A percentile compares a stretch with the other conserved stretches of the same genome.
phyloP scores from a whole-genome alignment of 2,329 filamentous ascomycete genomes.

The Calycina herbarum region DNA sequence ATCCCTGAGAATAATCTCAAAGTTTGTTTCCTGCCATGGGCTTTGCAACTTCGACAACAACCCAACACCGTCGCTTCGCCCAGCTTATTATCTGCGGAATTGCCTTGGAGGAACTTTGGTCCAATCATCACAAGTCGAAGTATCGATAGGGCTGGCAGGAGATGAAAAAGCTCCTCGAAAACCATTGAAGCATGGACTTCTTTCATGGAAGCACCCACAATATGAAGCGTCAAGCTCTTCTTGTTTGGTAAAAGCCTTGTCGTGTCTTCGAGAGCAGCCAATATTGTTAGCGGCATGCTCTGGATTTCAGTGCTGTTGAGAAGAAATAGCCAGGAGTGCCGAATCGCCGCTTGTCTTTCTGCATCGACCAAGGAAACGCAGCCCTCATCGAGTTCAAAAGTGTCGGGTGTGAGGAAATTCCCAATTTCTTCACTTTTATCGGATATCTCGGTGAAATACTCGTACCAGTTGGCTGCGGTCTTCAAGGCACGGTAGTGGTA shows the following conservation, averaged over 20 bases:
- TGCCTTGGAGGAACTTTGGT: not conserved
- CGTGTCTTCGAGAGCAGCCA: not conserved
- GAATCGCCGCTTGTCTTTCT: not conserved
- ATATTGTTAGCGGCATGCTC: not conserved
- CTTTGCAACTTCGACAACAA: not conserved
- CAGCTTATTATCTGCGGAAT: not conserved
- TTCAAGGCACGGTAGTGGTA: not conserved
- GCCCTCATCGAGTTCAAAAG: not conserved
- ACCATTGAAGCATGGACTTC: not conserved
- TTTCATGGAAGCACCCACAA: not conserved
- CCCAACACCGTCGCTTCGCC: not conserved
- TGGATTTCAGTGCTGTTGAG: not conserved
- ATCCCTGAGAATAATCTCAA: not conserved
- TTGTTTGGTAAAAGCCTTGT: not conserved
- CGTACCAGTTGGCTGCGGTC: not conserved
- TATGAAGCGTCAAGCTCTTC: not conserved
- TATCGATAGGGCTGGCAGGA: not conserved
- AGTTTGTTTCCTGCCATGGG: not conserved
- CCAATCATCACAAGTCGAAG: not conserved
- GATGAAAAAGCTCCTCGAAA: conserved; percentile 5
- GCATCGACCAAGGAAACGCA: not conserved
- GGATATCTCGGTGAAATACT: not conserved
- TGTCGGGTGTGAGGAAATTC: not conserved
- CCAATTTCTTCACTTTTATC: not conserved
- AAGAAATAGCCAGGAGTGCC: not conserved